These are phyloP conservation scores for Retiboletus flavoniger DNA, from an alignment of 1,284 basidiomycete genomes.

Conservation along the genomic window DNA sequence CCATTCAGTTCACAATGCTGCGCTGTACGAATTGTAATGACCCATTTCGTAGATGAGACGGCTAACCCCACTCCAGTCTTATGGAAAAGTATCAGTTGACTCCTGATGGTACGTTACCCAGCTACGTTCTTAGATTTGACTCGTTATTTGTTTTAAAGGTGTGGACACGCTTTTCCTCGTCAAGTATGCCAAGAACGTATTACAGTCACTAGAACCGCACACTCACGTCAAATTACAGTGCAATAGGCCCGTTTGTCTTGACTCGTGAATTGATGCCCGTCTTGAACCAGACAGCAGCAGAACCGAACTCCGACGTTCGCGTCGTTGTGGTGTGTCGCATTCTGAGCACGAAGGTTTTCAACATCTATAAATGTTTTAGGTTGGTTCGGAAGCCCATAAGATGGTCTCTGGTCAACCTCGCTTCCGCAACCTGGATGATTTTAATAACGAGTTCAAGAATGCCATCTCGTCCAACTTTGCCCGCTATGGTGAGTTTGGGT, in stretches of 20 bases:
- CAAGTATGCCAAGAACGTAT: conserved; percentile 38
- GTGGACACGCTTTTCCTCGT: conserved; percentile 41
- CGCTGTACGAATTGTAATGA: conserved; percentile 35
- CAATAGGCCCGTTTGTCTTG: conserved; percentile 47
- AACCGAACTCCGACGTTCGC: conserved; percentile 48
- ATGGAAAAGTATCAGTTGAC: conserved; percentile 26
- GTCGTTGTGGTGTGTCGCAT: conserved; percentile 44
- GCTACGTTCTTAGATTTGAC: not conserved
- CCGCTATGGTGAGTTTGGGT: conserved; percentile 38
- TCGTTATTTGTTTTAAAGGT: conserved; percentile 25
- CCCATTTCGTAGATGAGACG: not conserved
- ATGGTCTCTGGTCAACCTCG: conserved; percentile 19
- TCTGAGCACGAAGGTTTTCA: not conserved
- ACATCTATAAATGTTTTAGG: conserved; percentile 5
- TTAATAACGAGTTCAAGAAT: conserved; percentile 39
- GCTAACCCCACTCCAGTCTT: conserved; percentile 14
- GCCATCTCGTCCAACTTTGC: conserved; percentile 27
- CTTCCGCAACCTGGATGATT: conserved; percentile 41
- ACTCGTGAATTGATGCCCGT: conserved; percentile 50
- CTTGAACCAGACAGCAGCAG: conserved; percentile 44
- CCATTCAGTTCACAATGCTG: conserved; percentile 53
- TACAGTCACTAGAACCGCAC: not conserved
- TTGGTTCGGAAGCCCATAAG: conserved; percentile 27
- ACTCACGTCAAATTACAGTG: conserved; percentile 33
- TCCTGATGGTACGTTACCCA: conserved; percentile 34